phyloP scores from a whole-genome alignment of 495 filamentous ascomycete species.

The Penicillium tannophilum region DNA sequence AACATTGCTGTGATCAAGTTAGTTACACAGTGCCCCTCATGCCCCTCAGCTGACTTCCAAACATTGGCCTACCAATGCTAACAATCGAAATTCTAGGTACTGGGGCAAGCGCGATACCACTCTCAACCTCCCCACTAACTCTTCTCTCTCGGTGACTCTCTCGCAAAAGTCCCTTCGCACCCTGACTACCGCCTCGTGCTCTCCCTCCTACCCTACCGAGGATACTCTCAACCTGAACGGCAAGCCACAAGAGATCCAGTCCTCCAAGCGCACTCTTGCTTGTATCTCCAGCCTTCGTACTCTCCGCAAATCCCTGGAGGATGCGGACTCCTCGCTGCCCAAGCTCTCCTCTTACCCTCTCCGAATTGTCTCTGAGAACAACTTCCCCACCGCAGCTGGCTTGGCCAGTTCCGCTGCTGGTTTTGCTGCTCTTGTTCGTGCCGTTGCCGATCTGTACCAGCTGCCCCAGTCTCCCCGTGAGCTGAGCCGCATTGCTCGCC shows the following conservation, averaged over 20 bases:
- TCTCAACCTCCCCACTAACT: constrained; percentile 96
- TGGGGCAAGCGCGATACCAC: constrained; percentile 95
- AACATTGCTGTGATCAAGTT: constrained; percentile 99
- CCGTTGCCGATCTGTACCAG: constrained; percentile 88
- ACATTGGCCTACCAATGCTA: constrained; percentile 20
- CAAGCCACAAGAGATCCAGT: constrained; percentile 73
- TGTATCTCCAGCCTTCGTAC: constrained; percentile 84
- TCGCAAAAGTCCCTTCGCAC: constrained; percentile 92
- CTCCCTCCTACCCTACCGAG: constrained; percentile 62
- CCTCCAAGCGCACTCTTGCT: constrained; percentile 83
- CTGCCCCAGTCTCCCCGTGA: constrained; percentile 76
- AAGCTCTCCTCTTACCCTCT: constrained; percentile 74
- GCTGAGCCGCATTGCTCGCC: constrained; percentile 86
- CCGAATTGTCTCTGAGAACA: constrained; percentile 88
- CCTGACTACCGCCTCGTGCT: constrained; percentile 94
- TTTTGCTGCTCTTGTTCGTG: constrained; percentile 91
- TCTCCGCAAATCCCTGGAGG: constrained; percentile 74
- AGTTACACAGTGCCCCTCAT: constrained; percentile 21
- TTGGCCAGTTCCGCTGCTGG: constrained; percentile 91
- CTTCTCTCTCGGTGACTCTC: constrained; percentile 92
- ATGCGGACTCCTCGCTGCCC: constrained; percentile 67
- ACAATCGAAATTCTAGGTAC: constrained; percentile 61
- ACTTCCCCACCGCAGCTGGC: constrained; percentile 98
- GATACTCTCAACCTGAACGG: constrained; percentile 87
- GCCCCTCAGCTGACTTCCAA: constrained; percentile 20